These are phyloP conservation scores for Epichloe festucae DNA, from an alignment of 2,329 filamentous ascomycete species.

Conservation along the genomic window DNA sequence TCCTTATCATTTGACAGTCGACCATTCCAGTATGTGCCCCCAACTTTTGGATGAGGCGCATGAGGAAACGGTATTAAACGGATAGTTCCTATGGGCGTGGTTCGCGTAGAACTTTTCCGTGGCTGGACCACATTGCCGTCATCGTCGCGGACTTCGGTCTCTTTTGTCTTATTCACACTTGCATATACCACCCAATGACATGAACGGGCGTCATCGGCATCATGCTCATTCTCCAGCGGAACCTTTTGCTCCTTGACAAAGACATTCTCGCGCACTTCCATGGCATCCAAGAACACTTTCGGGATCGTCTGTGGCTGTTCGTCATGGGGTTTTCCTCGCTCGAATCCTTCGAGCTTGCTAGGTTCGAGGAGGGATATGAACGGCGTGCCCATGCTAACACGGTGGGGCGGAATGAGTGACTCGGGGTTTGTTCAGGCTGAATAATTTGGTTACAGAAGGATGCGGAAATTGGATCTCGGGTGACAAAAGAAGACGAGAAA, in stretches of 20 bases:
- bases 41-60: slow-evolving; percentile 43
- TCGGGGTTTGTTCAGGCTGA: neutral
- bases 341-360: slow-evolving; percentile 34
- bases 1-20: slow-evolving; percentile 18
- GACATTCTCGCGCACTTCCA: slow-evolving; percentile 47
- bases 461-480: neutral
- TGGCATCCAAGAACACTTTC: slow-evolving; percentile 46
- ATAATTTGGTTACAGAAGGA: neutral
- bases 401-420: neutral
- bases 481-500: neutral
- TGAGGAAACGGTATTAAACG: slow-evolving; percentile 76
- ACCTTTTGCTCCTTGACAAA: slow-evolving; percentile 48
- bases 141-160: slow-evolving; percentile 30
- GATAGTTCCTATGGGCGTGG: slow-evolving; percentile 55
- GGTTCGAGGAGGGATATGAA: slow-evolving; percentile 37
- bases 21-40: slow-evolving; percentile 35
- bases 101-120: slow-evolving; percentile 30
- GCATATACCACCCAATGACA: slow-evolving; percentile 86
- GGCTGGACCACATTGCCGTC: slow-evolving; percentile 26
- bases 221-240: slow-evolving; percentile 58
- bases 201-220: slow-evolving; percentile 63
- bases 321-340: slow-evolving; percentile 24
- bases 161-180: slow-evolving; percentile 37
- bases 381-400: slow-evolving; percentile 31
- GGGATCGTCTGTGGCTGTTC: slow-evolving; percentile 36